Percentiles rank a stretch among this genome's conserved stretches.
Evolutionary conservation across 2,329 filamentous ascomycete species (phyloP).

Genomic region (Scedosporium minutisporum): DNA sequence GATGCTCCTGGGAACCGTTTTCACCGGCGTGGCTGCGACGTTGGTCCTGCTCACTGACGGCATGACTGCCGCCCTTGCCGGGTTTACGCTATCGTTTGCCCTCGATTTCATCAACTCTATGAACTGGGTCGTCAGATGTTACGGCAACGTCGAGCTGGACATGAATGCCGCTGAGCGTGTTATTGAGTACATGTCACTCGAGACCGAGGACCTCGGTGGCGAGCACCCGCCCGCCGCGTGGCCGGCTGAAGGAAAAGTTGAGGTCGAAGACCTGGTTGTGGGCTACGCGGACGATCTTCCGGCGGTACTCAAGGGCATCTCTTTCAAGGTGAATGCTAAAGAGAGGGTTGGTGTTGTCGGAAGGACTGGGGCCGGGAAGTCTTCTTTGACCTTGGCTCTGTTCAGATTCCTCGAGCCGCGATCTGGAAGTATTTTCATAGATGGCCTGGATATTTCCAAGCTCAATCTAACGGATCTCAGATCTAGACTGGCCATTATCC

Average conservation of each 20-base stretch:
- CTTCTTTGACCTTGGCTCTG: slow-evolving; percentile 64
- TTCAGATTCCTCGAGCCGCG: slow-evolving; percentile 68
- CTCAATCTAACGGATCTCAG: slow-evolving; percentile 61
- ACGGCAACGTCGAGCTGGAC: slow-evolving; percentile 62
- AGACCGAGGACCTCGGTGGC: slow-evolving; percentile 57
- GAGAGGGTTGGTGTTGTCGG: slow-evolving; percentile 70
- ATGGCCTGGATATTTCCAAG: slow-evolving; percentile 65
- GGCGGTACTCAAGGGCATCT: slow-evolving; percentile 59
- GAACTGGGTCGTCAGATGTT: slow-evolving; percentile 57
- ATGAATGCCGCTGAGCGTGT: slow-evolving; percentile 74
- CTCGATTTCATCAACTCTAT: slow-evolving; percentile 57
- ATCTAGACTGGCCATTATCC: slow-evolving; percentile 70
- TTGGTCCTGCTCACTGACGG: slow-evolving; percentile 57
- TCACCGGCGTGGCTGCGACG: slow-evolving; percentile 35
- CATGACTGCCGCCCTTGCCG: slow-evolving; percentile 55
- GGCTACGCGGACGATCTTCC: slow-evolving; percentile 62
- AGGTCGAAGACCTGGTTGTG: slow-evolving; percentile 64
- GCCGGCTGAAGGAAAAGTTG: slow-evolving; percentile 64
- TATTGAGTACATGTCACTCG: slow-evolving; percentile 61
- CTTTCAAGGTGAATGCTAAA: slow-evolving; percentile 55
- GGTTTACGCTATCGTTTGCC: slow-evolving; percentile 66
- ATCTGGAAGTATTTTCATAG: slow-evolving; percentile 58
- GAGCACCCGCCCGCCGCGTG: slow-evolving; percentile 57
- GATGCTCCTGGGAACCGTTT: slow-evolving; percentile 57
- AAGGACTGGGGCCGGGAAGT: slow-evolving; percentile 70